Percentiles rank a stretch among this genome's conserved stretches.
phyloP scores from a whole-genome alignment of 2,329 filamentous ascomycete genomes.

The Epichloe sp. region DNA sequence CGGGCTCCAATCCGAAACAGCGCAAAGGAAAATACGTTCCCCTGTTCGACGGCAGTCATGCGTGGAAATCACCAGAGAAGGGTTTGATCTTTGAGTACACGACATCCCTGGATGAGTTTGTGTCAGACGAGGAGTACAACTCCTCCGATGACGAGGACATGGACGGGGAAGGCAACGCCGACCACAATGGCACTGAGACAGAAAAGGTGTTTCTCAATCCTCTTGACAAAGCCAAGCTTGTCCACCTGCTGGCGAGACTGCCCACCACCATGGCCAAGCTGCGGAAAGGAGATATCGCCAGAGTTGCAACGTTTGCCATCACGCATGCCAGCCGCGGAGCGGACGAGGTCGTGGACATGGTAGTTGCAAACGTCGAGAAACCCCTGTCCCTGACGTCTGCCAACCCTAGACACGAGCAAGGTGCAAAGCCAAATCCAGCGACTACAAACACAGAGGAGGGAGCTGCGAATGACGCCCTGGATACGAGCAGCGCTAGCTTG shows the following conservation, averaged over 20 bases:
- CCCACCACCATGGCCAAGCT: constrained; percentile 63
- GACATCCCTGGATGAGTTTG: constrained; percentile 63
- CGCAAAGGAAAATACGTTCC: constrained; percentile 42
- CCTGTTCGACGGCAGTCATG: constrained; percentile 63
- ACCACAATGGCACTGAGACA: constrained; percentile 29
- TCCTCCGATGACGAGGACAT: constrained; percentile 73
- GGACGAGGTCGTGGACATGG: constrained; percentile 82
- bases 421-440: constrained; percentile 19
- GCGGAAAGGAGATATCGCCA: constrained; percentile 72
- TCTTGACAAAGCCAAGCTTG: constrained; percentile 69
- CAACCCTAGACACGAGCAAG: constrained; percentile 41
- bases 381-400: constrained; percentile 64
- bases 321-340: constrained; percentile 73
- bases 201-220: constrained; percentile 64
- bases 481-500: constrained; percentile 60
- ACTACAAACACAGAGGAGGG: constrained; percentile 18
- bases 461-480: constrained; percentile 32
- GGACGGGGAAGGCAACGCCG: constrained; percentile 42
- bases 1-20: constrained; percentile 38
- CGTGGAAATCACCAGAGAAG: constrained; percentile 66
- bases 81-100: constrained; percentile 66
- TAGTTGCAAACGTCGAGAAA: constrained; percentile 67
- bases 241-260: constrained; percentile 70
- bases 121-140: constrained; percentile 74
- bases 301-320: constrained; percentile 79